Evolutionary conservation across 192 early-diverging fungal species (phyloP), one percentile per base, ranked within the genome.

Genomic region (Podochytrium sp.): DNA sequence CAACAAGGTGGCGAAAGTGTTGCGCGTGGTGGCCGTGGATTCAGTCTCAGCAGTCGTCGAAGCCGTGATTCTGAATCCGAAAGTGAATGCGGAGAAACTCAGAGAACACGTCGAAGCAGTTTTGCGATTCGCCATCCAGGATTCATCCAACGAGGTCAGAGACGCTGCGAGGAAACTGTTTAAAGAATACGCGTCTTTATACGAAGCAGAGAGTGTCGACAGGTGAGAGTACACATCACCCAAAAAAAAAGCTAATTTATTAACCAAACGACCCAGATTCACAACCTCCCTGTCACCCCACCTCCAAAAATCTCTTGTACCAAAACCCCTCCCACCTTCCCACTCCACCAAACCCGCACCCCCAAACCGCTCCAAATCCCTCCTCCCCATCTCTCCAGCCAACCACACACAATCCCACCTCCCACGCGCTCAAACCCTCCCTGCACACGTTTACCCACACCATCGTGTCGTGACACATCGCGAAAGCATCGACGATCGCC

Each of bases 91-190:
- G 20, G 61, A 16, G 20, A n/a, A 50, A 35, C 20, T 69, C 18
- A 20, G 52, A 12, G 66, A 69, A 69, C 16, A 27, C 2, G 66
- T 69, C 20, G 33, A 69, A 23, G 66, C 52, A 55, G 52, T 55
- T 10, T 12, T 69, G 14, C 66, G 66, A 7, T 23, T 69, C 1
- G 49, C 66, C 1, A 40, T 69, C 6, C 20, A 14, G 18, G 66
- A 69, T 39, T 69, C 66, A 23, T 47, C 66, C 5, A 69, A 38
- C 0, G 66, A 69, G 55, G 66, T 69, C 4, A n/a, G 66, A n/a
- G 66, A 69, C 12, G 47, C 66, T 34, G 49, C 33, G 34, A 29
- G 66, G 25, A 51, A 35, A 20, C 47, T 55, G 18, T 69, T 69
- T 55, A n/a, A 30, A 7, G 66, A 35, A 10, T 69, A 69, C 30